These are phyloP conservation scores for Fusarium begoniae DNA, from an alignment of 2,329 filamentous ascomycete species.

Conservation along the genomic window DNA sequence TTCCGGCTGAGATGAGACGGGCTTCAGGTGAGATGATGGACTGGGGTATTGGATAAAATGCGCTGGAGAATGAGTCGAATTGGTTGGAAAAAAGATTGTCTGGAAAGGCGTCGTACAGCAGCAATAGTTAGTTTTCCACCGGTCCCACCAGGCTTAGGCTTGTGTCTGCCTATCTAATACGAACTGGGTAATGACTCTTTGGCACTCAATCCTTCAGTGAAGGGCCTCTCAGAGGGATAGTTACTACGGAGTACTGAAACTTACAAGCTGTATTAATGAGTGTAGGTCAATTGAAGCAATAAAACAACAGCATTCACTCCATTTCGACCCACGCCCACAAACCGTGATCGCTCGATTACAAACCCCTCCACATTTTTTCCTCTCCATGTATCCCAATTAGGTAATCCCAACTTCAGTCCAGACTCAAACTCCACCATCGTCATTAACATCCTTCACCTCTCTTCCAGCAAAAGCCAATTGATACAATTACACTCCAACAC, in stretches of 20 bases:
- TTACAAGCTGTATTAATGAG: not conserved
- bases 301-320: not conserved
- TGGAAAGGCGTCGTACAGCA: not conserved
- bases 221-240: not conserved
- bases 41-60: not conserved
- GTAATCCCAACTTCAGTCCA: slow-evolving; percentile 6
- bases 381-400: slow-evolving; percentile 15
- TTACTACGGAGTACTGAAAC: not conserved
- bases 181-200: not conserved
- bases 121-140: not conserved
- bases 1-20: not conserved
- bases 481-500: not conserved
- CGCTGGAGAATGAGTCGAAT: not conserved
- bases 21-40: not conserved
- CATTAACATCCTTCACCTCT: not conserved
- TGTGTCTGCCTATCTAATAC: slow-evolving; percentile 4
- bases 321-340: slow-evolving; percentile 10
- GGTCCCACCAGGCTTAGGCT: slow-evolving; percentile 6
- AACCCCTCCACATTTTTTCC: slow-evolving; percentile 35
- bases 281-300: not conserved
- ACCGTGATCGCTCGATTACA: slow-evolving; percentile 33
- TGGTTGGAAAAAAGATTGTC: slow-evolving; percentile 9
- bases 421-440: slow-evolving; percentile 18
- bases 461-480: not conserved
- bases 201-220: not conserved